A percentile compares a stretch with the other conserved stretches of the same genome.
These are phyloP conservation scores for Suillus paluster DNA, from an alignment of 768 basidiomycete species.

Conservation along the genomic window DNA sequence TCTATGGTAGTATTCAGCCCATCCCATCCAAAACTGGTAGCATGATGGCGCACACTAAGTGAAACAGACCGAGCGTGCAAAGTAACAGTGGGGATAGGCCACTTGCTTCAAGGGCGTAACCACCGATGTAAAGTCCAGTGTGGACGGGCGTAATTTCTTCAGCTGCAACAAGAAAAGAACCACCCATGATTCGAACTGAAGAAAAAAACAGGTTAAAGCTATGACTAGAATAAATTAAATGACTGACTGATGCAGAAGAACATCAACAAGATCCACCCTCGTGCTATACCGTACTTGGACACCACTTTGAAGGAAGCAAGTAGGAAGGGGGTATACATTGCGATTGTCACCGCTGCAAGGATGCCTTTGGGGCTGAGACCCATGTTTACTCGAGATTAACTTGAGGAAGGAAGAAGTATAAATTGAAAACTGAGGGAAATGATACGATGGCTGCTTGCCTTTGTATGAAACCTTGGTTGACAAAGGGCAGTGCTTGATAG, in stretches of 20 bases:
- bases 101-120: conserved; percentile 47
- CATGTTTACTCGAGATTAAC: conserved; percentile 27
- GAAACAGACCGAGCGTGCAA: conserved; percentile 40
- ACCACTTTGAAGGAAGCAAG: conserved; percentile 48
- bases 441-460: background rate
- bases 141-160: conserved; percentile 46
- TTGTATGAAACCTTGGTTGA: conserved; percentile 16
- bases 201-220: conserved; percentile 10
- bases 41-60: conserved; percentile 34
- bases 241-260: conserved; percentile 60
- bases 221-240: background rate
- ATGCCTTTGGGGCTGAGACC: conserved; percentile 46
- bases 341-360: conserved; percentile 63
- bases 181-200: conserved; percentile 62
- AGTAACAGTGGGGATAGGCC: conserved; percentile 45
- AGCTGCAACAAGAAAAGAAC: conserved; percentile 60
- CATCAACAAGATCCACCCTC: conserved; percentile 65
- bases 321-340: conserved; percentile 61
- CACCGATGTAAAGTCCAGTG: conserved; percentile 52
- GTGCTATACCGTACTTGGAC: conserved; percentile 57
- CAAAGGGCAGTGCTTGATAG: conserved; percentile 28
- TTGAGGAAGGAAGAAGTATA: conserved; percentile 3
- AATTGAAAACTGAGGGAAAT: conserved; percentile 3
- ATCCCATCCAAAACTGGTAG: background rate
- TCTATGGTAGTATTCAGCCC: conserved; percentile 23